phyloP scores from a whole-genome alignment of 2,329 filamentous ascomycete genomes.

The Colletotrichum acutatum region DNA sequence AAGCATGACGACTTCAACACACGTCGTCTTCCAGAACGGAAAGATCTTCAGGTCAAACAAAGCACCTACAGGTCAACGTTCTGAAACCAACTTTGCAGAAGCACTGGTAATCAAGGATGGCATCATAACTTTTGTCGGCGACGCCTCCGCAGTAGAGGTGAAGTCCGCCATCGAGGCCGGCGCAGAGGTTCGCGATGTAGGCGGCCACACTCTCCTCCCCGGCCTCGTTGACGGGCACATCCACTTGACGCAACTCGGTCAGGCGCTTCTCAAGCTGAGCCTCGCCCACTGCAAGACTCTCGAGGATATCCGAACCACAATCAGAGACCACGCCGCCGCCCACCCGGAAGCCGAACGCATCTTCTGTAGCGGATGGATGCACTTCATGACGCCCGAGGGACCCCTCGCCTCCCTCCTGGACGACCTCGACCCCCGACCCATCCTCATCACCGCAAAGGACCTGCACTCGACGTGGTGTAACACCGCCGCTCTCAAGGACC shows the following conservation, averaged over 20 bases:
- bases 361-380: constrained; percentile 66
- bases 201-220: constrained; percentile 57
- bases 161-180: constrained; percentile 40
- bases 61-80: constrained; percentile 9
- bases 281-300: constrained; percentile 58
- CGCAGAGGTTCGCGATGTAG: constrained; percentile 38
- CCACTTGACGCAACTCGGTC: constrained; percentile 66
- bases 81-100: constrained; percentile 43
- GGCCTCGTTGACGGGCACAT: constrained; percentile 69
- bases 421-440: constrained; percentile 60
- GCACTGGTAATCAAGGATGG: constrained; percentile 49
- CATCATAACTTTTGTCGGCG: constrained; percentile 47
- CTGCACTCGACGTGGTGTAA: constrained; percentile 68
- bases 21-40: constrained; percentile 25
- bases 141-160: constrained; percentile 39
- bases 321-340: constrained; percentile 55
- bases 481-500: constrained; percentile 60
- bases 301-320: constrained; percentile 58
- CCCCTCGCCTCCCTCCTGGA: constrained; percentile 63
- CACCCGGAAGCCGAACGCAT: constrained; percentile 58
- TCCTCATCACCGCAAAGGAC: constrained; percentile 68
- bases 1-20: constrained; percentile 8
- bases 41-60: constrained; percentile 31
- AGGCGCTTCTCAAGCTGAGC: constrained; percentile 62
- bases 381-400: constrained; percentile 62